Percentiles rank a stretch among this genome's conserved stretches.
phyloP scores from a whole-genome alignment of 768 basidiomycete genomes.

The Tubosaeta brunneosetosa region DNA sequence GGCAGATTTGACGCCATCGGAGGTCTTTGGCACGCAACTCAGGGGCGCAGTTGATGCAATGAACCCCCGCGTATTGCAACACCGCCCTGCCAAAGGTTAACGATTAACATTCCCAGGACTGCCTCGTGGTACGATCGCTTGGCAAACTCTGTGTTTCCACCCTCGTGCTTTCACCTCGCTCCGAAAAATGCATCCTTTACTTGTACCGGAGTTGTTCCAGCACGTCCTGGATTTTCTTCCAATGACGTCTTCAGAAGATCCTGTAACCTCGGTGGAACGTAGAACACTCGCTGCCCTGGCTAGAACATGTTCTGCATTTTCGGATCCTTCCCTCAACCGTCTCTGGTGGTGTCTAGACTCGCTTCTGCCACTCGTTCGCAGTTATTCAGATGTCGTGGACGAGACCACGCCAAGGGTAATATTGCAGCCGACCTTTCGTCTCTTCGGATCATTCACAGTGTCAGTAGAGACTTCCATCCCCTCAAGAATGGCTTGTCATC shows the following conservation, averaged over 20 bases:
- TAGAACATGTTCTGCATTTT: slow-evolving; percentile 1
- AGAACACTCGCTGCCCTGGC: background rate
- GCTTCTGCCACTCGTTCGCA: slow-evolving; percentile 1
- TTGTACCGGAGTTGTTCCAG: background rate
- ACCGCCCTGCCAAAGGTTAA: too few species aligned
- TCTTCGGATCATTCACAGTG: background rate
- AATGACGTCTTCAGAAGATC: background rate
- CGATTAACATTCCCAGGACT: too few species aligned
- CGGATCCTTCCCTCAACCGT: slow-evolving; percentile 3
- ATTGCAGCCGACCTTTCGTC: background rate
- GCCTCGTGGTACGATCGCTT: too few species aligned
- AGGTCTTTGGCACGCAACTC: too few species aligned
- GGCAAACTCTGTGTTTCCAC: too few species aligned
- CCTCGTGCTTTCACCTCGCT: background rate
- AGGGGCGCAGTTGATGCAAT: too few species aligned
- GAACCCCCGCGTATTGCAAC: too few species aligned
- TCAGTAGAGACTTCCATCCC: background rate
- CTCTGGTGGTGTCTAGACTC: slow-evolving; percentile 3
- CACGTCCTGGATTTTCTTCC: background rate
- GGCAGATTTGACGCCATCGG: too few species aligned
- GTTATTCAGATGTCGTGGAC: background rate
- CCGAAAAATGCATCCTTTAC: background rate
- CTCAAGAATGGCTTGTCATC: background rate
- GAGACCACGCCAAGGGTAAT: background rate
- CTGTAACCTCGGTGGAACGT: background rate